Percentiles rank a stretch among this genome's conserved stretches.
These are phyloP conservation scores for Amanita muscaria DNA, from an alignment of 768 basidiomycete genomes.

Conservation along the genomic window DNA sequence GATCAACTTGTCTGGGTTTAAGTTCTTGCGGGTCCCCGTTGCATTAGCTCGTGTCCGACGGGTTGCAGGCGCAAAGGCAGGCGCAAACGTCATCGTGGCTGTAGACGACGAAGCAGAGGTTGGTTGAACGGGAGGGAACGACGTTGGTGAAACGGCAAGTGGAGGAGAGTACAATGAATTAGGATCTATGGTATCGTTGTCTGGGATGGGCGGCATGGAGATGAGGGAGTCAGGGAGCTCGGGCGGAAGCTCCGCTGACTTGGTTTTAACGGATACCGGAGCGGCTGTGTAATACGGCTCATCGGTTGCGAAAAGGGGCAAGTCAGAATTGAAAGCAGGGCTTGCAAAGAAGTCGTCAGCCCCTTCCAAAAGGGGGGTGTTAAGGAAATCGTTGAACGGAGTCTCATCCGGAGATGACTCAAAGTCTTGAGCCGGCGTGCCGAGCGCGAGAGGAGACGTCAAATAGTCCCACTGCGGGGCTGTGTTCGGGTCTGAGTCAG, in stretches of 20 bases:
- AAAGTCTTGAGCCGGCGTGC: conserved; percentile 22
- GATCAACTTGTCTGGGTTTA: conserved; percentile 52
- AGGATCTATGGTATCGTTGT: conserved; percentile 25
- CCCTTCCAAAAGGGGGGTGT: conserved; percentile 26
- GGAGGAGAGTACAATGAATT: conserved; percentile 26
- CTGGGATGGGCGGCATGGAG: conserved; percentile 34
- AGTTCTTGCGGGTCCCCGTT: conserved; percentile 67
- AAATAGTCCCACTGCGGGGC: conserved; percentile 22
- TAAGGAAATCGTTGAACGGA: conserved; percentile 28
- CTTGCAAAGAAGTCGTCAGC: conserved; percentile 20
- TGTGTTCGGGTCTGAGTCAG: conserved; percentile 11
- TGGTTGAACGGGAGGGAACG: conserved; percentile 10
- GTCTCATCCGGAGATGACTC: conserved; percentile 29
- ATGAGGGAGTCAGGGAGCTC: conserved; percentile 21
- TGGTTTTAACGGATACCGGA: conserved; percentile 1
- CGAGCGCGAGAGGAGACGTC: conserved; percentile 20
- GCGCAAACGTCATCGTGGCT: conserved; percentile 7
- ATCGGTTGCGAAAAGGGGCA: conserved; percentile 18
- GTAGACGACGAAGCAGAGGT: conserved; percentile 7
- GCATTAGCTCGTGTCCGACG: conserved; percentile 31
- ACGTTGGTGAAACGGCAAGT: conserved; percentile 12
- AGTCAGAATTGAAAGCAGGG: conserved; percentile 17
- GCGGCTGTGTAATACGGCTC: neutral
- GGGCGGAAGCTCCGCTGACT: conserved; percentile 4
- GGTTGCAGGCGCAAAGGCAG: conserved; percentile 7